Evolutionary conservation across 306 rosid species (phyloP), one percentile per base, ranked within the genome.

Genomic region (Acacia melanoxylon): DNA sequence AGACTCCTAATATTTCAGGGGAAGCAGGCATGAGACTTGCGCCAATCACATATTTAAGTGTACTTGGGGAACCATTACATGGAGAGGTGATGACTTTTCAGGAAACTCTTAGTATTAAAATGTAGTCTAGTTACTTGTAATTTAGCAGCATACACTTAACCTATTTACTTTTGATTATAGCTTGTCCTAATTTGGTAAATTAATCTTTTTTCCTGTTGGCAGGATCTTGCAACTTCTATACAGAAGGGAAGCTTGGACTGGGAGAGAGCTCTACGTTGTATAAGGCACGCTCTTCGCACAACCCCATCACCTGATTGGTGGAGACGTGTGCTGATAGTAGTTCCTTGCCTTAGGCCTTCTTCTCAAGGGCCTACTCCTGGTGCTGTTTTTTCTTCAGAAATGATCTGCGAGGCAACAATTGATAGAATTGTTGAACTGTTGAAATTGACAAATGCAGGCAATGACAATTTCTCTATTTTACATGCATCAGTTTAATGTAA

Each of bases 221-320:
- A 93, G 98, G 99, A 95, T 72, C 87, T 93, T 79, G 94, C 99
- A 79, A 84, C 74, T 75, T 90, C 98, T 79, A 87, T 95, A 79
- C 99, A 86, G 76, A 93, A 87, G 85, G 99, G 99, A 78, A 92
- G 96, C 86, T 90, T 94, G 88, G 99, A 95, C 77, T 95, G 99
- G 99, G 99, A 95, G 86, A 89, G 99, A 86, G 98, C 98, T 68
- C 74, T 95, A 72, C 99, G 99, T 44, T 95, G 99, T 81, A 86
- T 95, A 83, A 89, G 97, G 85, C 99, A 95, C 79, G 98, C 98
- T 81, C 91, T 95, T 31, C 93, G 96, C 37, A 86, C 96, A 54
- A 92, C 96, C 78, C 99, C 99, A 65, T 95, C 99, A 67, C 99
- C 99, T 71, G 99, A 95, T 71, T 95, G 99, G 99, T 95, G 99